These are phyloP conservation scores for Rhodotorula paludigena DNA, from an alignment of 768 basidiomycete genomes.

Conservation along the genomic window DNA sequence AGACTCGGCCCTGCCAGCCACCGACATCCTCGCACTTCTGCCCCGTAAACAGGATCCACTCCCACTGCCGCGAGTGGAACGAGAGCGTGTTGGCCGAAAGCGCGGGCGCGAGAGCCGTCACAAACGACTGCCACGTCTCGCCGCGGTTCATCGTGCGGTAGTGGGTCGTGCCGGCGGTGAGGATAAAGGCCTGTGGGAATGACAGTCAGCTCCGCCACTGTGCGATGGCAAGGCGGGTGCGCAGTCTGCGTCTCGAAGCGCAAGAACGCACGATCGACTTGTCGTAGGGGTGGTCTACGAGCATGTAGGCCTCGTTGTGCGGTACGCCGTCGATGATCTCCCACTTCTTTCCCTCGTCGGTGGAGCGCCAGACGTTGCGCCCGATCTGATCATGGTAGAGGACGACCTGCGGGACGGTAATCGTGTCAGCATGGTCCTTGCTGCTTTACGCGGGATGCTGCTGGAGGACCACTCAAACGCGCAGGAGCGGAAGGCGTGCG, in stretches of 20 bases:
- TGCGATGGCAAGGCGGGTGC: too few species aligned
- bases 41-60: conserved; percentile 76
- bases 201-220: background rate
- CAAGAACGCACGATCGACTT: conserved; percentile 60
- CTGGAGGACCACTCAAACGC: too few species aligned
- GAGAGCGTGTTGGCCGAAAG: conserved; percentile 63
- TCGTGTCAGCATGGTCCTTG: too few species aligned
- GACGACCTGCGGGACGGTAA: conserved; percentile 57
- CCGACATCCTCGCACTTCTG: conserved; percentile 56
- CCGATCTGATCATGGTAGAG: conserved; percentile 72
- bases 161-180: conserved; percentile 69
- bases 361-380: conserved; percentile 69
- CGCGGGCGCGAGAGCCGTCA: conserved; percentile 60
- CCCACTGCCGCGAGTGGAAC: conserved; percentile 73
- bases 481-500: too few species aligned
- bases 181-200: conserved; percentile 67
- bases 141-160: conserved; percentile 86
- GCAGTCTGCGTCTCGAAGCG: too few species aligned
- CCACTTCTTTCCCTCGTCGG: conserved; percentile 81
- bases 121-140: conserved; percentile 76
- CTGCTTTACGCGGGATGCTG: too few species aligned
- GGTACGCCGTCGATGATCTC: conserved; percentile 54
- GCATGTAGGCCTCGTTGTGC: conserved; percentile 59
- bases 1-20: conserved; percentile 56
- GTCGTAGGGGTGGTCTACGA: conserved; percentile 82